Evolutionary conservation across 2,329 filamentous ascomycete species (phyloP).

Genomic region (Aureobasidium sp.): DNA sequence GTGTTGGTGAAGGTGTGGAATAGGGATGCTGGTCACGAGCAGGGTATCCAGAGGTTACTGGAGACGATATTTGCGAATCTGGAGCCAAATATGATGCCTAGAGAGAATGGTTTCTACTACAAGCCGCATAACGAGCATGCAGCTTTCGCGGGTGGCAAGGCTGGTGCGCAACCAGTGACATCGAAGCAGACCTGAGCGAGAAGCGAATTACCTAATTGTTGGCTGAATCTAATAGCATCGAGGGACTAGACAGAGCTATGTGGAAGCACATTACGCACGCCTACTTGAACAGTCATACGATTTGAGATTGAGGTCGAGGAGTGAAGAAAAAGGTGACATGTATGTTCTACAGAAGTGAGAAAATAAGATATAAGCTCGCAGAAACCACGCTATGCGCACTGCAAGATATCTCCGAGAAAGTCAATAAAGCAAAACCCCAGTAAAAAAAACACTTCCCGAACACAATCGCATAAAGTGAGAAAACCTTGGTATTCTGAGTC

Average conservation of each 20-base stretch:
- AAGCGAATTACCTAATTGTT: background rate
- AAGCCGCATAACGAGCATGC: conserved; percentile 87
- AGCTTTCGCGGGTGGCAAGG: conserved; percentile 43
- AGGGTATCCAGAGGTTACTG: conserved; percentile 68
- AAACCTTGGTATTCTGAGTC: conserved; percentile 27
- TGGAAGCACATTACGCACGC: background rate
- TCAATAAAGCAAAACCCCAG: conserved; percentile 3
- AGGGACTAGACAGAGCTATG: background rate
- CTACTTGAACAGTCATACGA: background rate
- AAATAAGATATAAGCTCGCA: background rate
- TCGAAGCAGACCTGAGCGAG: background rate
- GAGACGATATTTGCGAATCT: conserved; percentile 67
- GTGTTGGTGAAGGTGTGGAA: conserved; percentile 91
- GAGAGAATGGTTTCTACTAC: conserved; percentile 56
- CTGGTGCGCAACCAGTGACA: background rate
- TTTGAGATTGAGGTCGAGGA: background rate
- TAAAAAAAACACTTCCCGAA: conserved; percentile 3
- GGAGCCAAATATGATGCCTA: conserved; percentile 64
- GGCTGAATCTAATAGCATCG: background rate
- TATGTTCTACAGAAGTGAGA: conserved; percentile 4
- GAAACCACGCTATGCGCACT: conserved; percentile 19
- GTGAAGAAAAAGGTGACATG: conserved; percentile 3
- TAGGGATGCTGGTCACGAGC: conserved; percentile 73
- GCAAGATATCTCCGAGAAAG: conserved; percentile 9
- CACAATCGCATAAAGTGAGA: background rate